These are phyloP conservation scores for Russula earlei DNA, from an alignment of 768 basidiomycete genomes.

Conservation along the genomic window DNA sequence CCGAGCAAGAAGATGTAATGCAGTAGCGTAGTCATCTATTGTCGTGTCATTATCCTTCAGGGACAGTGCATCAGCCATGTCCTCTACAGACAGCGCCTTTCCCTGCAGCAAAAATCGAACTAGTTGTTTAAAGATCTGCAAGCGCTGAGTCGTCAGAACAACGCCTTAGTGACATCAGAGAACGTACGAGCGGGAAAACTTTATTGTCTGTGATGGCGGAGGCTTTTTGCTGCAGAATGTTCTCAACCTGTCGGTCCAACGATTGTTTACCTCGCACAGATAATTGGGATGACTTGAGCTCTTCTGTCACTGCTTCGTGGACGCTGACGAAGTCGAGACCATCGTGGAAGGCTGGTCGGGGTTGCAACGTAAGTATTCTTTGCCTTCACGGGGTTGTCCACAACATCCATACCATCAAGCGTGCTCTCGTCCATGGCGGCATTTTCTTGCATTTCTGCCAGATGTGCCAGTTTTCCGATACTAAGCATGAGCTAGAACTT, in stretches of 20 bases:
- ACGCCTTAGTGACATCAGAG: conserved; percentile 9
- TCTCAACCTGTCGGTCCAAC: conserved; percentile 59
- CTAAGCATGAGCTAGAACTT: conserved; percentile 71
- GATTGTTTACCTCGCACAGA: conserved; percentile 49
- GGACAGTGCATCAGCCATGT: conserved; percentile 73
- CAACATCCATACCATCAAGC: conserved; percentile 43
- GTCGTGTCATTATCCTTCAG: conserved; percentile 66
- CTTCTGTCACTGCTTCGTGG: conserved; percentile 57
- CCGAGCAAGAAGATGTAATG: conserved; percentile 54
- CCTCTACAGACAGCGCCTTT: conserved; percentile 65
- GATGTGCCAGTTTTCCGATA: conserved; percentile 77
- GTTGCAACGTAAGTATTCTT: neutral
- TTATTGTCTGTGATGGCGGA: conserved; percentile 34
- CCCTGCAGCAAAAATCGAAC: conserved; percentile 66
- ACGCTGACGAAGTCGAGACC: conserved; percentile 81
- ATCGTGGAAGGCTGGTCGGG: conserved; percentile 64
- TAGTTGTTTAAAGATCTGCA: conserved; percentile 65
- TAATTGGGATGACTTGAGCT: conserved; percentile 45
- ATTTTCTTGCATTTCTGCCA: conserved; percentile 50
- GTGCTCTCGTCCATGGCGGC: conserved; percentile 38
- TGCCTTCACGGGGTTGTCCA: neutral
- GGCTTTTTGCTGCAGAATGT: conserved; percentile 48
- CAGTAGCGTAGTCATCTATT: conserved; percentile 57
- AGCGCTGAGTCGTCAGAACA: neutral
- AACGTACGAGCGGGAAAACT: conserved; percentile 43